Evolutionary conservation across 1,284 basidiomycete genomes (phyloP).

Genomic region (Cutaneotrichosporon dermatis): DNA sequence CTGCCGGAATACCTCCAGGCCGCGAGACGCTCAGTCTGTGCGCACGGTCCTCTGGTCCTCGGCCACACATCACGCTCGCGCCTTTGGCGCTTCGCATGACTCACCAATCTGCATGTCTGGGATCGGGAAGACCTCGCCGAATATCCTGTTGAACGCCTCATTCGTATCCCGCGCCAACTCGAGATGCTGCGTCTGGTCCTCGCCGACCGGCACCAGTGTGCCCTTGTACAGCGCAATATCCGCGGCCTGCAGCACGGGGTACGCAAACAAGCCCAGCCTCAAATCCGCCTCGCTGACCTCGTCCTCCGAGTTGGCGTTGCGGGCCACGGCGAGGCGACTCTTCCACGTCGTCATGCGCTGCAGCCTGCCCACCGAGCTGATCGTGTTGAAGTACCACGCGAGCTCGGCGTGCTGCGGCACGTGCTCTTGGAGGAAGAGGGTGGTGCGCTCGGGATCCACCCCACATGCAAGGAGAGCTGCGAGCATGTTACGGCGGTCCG

Average conservation of each 20-base stretch:
- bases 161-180: conserved; percentile 82
- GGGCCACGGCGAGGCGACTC: conserved; percentile 55
- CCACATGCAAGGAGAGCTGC: conserved; percentile 81
- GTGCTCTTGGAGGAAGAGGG: conserved; percentile 84
- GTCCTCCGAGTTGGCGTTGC: conserved; percentile 67
- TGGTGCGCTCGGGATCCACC: conserved; percentile 69
- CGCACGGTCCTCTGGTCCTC: too few species aligned
- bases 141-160: conserved; percentile 65
- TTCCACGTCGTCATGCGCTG: conserved; percentile 95
- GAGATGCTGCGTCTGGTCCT: conserved; percentile 91
- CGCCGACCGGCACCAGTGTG: conserved; percentile 90
- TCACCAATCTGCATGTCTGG: conserved; percentile 72
- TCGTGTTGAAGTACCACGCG: conserved; percentile 85
- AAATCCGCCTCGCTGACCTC: conserved; percentile 77
- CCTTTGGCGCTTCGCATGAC: conserved; percentile 34
- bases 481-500: conserved; percentile 70
- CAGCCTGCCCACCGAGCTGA: conserved; percentile 76
- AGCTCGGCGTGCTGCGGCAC: conserved; percentile 79
- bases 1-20: too few species aligned
- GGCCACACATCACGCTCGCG: too few species aligned
- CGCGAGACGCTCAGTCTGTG: too few species aligned
- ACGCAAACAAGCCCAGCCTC: conserved; percentile 80
- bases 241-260: conserved; percentile 89
- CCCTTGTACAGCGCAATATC: conserved; percentile 87
- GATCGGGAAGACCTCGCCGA: conserved; percentile 61